Conservation (phyloP, 129 eudicot species). For the Flaveria linearis region DNA sequence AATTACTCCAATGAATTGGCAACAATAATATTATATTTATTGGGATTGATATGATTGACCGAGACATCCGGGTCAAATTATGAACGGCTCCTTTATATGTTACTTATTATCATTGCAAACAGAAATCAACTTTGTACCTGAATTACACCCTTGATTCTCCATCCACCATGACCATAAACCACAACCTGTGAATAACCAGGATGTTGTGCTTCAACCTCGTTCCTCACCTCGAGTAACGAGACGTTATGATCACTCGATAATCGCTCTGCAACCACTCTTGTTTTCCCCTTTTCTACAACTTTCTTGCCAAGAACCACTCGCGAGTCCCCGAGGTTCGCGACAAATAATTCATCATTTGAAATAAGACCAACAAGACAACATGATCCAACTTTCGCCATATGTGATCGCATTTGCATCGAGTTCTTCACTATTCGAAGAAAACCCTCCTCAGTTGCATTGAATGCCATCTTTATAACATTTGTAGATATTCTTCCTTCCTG, state of each 20-base stretch:
- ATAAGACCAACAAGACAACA: slow-evolving; percentile 91
- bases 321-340: slow-evolving; percentile 92
- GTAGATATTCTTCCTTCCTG: slow-evolving; percentile 69
- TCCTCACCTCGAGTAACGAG: slow-evolving; percentile 70
- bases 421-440: slow-evolving; percentile 66
- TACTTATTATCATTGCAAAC: not conserved
- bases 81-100: too few species aligned
- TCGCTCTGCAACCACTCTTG: slow-evolving; percentile 70
- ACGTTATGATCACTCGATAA: slow-evolving; percentile 92
- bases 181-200: slow-evolving; percentile 79
- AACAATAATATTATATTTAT: too few species aligned
- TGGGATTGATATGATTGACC: too few species aligned
- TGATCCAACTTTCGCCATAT: slow-evolving; percentile 85
- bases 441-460: slow-evolving; percentile 82
- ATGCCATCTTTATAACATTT: slow-evolving; percentile 80
- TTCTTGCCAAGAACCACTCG: slow-evolving; percentile 83
- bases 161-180: slow-evolving; percentile 76
- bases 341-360: slow-evolving; percentile 60
- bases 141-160: slow-evolving; percentile 96
- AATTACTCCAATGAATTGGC: too few species aligned
- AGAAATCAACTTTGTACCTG: slow-evolving; percentile 52
- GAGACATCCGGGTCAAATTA: too few species aligned
- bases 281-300: slow-evolving; percentile 42
- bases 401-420: slow-evolving; percentile 50
- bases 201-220: slow-evolving; percentile 91